Evolutionary conservation across 257 asterid genomes (phyloP).

Genomic region (Fraxinus cuspidata): DNA sequence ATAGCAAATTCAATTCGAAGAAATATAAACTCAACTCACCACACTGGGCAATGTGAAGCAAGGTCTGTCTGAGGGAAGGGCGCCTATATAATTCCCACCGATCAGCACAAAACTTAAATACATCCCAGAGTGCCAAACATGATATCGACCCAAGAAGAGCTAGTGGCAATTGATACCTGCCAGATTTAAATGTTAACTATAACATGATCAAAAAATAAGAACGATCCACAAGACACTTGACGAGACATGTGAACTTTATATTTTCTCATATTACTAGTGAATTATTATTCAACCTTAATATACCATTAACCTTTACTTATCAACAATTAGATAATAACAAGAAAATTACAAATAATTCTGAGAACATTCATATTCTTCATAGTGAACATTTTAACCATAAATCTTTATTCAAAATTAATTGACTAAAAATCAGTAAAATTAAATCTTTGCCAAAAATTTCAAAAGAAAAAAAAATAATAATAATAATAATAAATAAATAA

Average conservation of each 20-base stretch:
- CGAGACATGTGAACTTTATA: background rate
- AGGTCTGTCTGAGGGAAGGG: conserved; percentile 48
- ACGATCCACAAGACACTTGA: background rate
- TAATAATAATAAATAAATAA: too few relatives aligned
- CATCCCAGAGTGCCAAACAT: conserved; percentile 87
- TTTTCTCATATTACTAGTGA: background rate
- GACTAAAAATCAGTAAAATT: background rate
- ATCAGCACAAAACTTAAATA: conserved; percentile 54
- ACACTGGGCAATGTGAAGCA: conserved; percentile 67
- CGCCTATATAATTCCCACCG: conserved; percentile 59
- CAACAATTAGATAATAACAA: background rate
- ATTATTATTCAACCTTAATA: background rate
- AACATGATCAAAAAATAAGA: background rate
- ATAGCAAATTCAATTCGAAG: background rate
- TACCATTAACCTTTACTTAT: background rate
- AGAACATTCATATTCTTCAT: background rate
- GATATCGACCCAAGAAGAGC: conserved; percentile 75
- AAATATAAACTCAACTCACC: conserved; percentile 55
- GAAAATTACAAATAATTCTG: background rate
- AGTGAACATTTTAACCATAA: background rate
- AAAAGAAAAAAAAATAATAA: too few relatives aligned
- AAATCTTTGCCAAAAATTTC: background rate
- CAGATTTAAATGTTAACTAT: conserved; percentile 6
- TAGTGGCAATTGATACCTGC: conserved; percentile 82
- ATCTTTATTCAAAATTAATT: background rate